Percentiles rank a stretch among this genome's conserved stretches.
Evolutionary conservation across 257 asterid species (phyloP).

Genomic region (Lycium ferocissimum): DNA sequence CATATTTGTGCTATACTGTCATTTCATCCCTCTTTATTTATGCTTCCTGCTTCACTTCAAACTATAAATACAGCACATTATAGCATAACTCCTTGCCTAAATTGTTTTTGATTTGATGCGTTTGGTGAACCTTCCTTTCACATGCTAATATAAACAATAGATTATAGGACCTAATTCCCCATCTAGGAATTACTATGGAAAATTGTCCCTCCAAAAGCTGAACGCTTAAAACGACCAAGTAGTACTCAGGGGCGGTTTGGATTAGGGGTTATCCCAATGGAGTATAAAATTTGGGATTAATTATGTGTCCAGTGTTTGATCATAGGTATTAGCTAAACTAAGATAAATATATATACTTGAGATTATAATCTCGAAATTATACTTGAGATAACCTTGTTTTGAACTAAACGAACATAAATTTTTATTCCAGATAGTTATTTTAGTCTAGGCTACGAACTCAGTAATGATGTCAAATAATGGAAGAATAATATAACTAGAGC

Average conservation of each 20-base stretch:
- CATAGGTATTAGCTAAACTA: no score
- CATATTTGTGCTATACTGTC: slow-evolving; percentile 18
- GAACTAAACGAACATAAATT: no score
- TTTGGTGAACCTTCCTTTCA: slow-evolving; percentile 25
- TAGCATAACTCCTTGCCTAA: neutral
- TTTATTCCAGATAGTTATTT: neutral
- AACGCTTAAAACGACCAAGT: neutral
- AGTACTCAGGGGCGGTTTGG: no score
- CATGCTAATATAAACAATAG: neutral
- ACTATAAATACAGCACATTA: neutral
- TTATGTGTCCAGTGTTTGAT: no score
- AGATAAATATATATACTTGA: no score
- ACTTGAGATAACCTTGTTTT: no score
- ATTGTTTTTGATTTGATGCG: neutral
- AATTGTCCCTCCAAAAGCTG: neutral
- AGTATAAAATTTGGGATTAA: no score
- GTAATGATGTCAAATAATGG: neutral
- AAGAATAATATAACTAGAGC: neutral
- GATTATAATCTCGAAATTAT: no score
- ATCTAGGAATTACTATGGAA: neutral
- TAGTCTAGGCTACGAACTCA: neutral
- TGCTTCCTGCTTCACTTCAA: neutral
- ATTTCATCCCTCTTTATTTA: neutral
- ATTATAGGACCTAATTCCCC: neutral
- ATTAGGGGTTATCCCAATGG: no score